Evolutionary conservation across 768 basidiomycete species (phyloP), one percentile per base, ranked within the genome.

Genomic region (Butyriboletus loyo): DNA sequence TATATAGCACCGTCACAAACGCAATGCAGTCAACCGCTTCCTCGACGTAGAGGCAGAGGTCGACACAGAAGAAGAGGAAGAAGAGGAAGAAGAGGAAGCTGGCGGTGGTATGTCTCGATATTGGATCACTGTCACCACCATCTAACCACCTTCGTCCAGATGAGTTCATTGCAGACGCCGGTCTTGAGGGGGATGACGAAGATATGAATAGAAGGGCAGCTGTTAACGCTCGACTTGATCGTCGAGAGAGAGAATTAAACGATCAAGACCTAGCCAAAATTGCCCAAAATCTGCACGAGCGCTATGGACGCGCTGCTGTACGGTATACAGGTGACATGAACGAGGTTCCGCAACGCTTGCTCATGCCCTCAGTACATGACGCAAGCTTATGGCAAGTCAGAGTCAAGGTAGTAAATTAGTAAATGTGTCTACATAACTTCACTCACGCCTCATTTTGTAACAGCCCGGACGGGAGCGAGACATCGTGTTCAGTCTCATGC

Each of bases 291-390:
- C 73, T 94, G 51, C 85, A 81, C 51, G 83, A 89, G 62, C 84
- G 94, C 43, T 91, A 96, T 71, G 74, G 76, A 38, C 82, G 86
- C 43, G 75, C 80, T 22, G 80, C 84, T 3, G 80, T 83, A 46
- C 84, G 86, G 38, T 96, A 92, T 63, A 85, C 89, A 19, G 93
- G 92, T 27, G 93, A 96, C 67, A 87, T 91, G 82, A 96, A 92
- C 58, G 87, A 91, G 57, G 84, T 97, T 24, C 95, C 97, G 2
- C 94, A 98, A 64, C 79, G 92, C 15, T 70, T 98, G 49, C 78
- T 98, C 19, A 98, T 99, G 94, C 97, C 97, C 19, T 92, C 89
- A 4, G 92, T 97, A 1, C 88, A 96, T 49, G 97, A 99, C 67
- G 89, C 96, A 11, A 94, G 84, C 67, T 73, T 99, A 53, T 99